Evolutionary conservation across 2,329 filamentous ascomycete species (phyloP).

Genomic region (Xylariaceae sp.): DNA sequence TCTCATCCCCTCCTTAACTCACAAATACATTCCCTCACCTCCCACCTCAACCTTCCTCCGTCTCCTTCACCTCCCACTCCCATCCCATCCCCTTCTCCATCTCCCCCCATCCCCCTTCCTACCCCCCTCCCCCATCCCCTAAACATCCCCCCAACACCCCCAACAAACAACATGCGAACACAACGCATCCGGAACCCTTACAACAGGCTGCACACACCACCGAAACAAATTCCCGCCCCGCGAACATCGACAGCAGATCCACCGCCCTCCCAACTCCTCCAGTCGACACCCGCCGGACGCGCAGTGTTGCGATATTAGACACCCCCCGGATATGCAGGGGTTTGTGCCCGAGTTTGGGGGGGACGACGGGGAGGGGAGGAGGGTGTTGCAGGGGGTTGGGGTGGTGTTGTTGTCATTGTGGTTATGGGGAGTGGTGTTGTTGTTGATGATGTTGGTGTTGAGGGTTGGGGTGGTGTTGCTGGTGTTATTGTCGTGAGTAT

Average conservation of each 20-base stretch:
- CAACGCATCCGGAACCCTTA: constrained; percentile 44
- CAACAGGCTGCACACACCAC: constrained; percentile 43
- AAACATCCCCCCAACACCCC: constrained; percentile 36
- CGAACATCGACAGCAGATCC: constrained; percentile 47
- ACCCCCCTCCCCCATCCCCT: neutral
- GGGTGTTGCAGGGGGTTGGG: too few relatives aligned
- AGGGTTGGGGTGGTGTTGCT: constrained; percentile 7
- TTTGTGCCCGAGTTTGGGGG: constrained; percentile 27
- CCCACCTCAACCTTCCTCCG: too few relatives aligned
- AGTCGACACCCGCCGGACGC: constrained; percentile 45
- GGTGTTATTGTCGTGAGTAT: too few relatives aligned
- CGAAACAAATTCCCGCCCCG: constrained; percentile 42
- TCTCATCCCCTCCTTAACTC: too few relatives aligned
- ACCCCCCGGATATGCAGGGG: constrained; percentile 43
- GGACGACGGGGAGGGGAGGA: too few relatives aligned
- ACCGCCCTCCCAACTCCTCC: constrained; percentile 43
- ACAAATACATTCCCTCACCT: too few relatives aligned
- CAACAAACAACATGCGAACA: constrained; percentile 49
- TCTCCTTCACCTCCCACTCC: too few relatives aligned
- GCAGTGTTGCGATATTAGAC: constrained; percentile 43
- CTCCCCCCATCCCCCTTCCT: too few relatives aligned
- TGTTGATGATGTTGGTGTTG: too few relatives aligned
- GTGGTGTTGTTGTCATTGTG: constrained; percentile 14
- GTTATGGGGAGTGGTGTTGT: too few relatives aligned
- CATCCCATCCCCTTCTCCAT: too few relatives aligned